Evolutionary conservation across 164 flowering plant species (phyloP), one percentile per base, ranked within the genome.

Genomic region (Santalum album): DNA sequence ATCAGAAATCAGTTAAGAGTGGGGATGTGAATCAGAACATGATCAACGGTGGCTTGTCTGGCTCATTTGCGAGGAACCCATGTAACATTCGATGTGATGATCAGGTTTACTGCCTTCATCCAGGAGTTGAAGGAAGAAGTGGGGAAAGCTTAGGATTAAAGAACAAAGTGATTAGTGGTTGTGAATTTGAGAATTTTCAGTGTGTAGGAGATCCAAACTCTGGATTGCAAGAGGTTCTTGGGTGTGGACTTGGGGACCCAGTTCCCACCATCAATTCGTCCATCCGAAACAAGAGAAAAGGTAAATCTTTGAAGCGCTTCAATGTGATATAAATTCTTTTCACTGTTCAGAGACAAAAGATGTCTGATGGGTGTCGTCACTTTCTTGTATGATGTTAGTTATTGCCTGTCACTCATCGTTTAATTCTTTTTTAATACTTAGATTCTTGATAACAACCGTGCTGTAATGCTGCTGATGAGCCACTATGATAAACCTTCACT

Each of bases 51-150:
- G 72, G 56, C 53, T 23, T 68, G 38, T 51, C 66, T 49, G 69
- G 75, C 25, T 69, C 81, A 0, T 72, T 73, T 67, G 72, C 71
- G 44, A 51, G 80, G 72, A 82, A 83, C 57, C 81, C 88, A 0
- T 88, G 99, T 70, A 85, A 86, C 54, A 21, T 85, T 65, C 82
- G 69, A 56, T 77, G 87, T 59, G 70, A 72, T 62, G 97, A 87
- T 71, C 84, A 78, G 67, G 60, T 76, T 24, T 78, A 78, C 60
- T 89, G 97, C 69, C 74, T 73, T 51, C 82, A 72, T 39, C 73
- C 81, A 3, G 78, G 72, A 12, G 49, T 48, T 24, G 49, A 74
- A 7, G 71, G 70, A 15, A 76, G 66, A 62, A 53, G 58, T 56
- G 72, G 55, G 1, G 79, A 77, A 45, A 69, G 38, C 56, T 56